Evolutionary conservation across 2,329 filamentous ascomycete species (phyloP).

Genomic region (Byssothecium circinans): DNA sequence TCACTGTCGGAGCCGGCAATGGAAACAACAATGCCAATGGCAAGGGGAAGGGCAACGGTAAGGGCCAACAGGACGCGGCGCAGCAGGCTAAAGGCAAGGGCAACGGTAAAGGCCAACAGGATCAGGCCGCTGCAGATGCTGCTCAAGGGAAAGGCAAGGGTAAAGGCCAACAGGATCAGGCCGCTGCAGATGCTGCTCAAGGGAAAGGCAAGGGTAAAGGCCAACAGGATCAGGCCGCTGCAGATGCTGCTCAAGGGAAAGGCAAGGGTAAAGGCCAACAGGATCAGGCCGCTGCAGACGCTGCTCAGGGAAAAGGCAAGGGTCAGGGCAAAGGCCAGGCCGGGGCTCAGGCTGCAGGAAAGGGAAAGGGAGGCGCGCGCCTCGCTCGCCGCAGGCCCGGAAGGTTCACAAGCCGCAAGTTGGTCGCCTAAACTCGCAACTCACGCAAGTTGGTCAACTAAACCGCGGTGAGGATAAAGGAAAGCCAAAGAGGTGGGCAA

Average conservation of each 20-base stretch:
- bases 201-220: too few species aligned
- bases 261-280: too few species aligned
- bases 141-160: too few species aligned
- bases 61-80: conserved; percentile 14
- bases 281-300: too few species aligned
- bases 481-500: conserved; percentile 1
- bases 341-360: conserved; percentile 5
- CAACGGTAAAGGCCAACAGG: conserved; percentile 12
- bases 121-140: conserved; percentile 5
- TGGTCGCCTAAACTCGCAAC: conserved; percentile 27
- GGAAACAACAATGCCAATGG: conserved; percentile 12
- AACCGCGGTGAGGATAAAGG: conserved; percentile 1
- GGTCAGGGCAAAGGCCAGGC: conserved; percentile 2
- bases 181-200: too few species aligned
- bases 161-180: too few species aligned
- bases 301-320: too few species aligned
- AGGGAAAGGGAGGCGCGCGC: conserved; percentile 23
- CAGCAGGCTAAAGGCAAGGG: conserved; percentile 13
- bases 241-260: too few species aligned
- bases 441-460: conserved; percentile 3
- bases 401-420: conserved; percentile 38
- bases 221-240: too few species aligned
- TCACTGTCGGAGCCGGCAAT: conserved; percentile 43
- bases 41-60: conserved; percentile 6
- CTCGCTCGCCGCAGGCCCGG: conserved; percentile 22